Percentiles rank a stretch among this genome's conserved stretches.
phyloP scores from a whole-genome alignment of 139 green algal species.

The Dunaliella sp. region DNA sequence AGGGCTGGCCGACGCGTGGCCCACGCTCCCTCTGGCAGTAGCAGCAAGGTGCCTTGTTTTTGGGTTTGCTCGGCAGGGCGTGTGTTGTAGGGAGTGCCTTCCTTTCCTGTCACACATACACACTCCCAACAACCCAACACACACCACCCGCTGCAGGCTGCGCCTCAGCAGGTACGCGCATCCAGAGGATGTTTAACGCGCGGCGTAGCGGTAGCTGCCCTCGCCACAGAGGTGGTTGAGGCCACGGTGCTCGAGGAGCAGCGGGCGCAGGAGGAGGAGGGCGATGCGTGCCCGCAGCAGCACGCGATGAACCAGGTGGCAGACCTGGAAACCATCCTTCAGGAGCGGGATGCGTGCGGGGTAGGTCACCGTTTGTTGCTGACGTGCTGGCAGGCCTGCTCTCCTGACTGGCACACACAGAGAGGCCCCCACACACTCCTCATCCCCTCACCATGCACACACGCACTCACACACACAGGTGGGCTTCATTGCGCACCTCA shows the following conservation, averaged over 20 bases:
- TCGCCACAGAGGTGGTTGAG: neutral
- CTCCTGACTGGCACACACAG: too few relatives aligned
- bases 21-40: too few relatives aligned
- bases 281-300: neutral
- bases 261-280: neutral
- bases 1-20: too few relatives aligned
- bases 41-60: too few relatives aligned
- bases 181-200: too few relatives aligned
- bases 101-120: too few relatives aligned
- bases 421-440: neutral
- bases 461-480: slow-evolving; percentile 59
- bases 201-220: neutral
- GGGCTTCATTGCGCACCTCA: slow-evolving; percentile 94
- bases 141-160: too few relatives aligned
- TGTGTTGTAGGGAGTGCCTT: too few relatives aligned
- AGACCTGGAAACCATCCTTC: slow-evolving; percentile 87
- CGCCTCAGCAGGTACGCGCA: too few relatives aligned
- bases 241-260: too few relatives aligned
- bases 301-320: slow-evolving; percentile 8
- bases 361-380: slow-evolving; percentile 53
- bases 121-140: too few relatives aligned
- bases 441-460: neutral
- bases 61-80: too few relatives aligned
- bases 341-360: slow-evolving; percentile 93
- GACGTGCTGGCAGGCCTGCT: slow-evolving; percentile 9